Evolutionary conservation across 371 early-diverging fungal genomes (phyloP).

Genomic region (Sporodiniella umbellata): DNA sequence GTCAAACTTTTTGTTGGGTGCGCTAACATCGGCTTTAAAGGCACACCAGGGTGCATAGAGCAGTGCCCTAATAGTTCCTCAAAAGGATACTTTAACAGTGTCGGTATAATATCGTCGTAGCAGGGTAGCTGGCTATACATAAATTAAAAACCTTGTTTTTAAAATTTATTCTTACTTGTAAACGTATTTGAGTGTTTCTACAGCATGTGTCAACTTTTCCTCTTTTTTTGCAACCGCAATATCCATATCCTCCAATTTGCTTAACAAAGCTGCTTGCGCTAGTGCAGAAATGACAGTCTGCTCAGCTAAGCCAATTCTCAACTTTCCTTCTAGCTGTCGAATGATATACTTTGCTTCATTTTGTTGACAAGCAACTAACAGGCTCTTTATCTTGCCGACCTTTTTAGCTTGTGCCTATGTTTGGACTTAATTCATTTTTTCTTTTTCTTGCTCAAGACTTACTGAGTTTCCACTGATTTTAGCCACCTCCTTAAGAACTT

Average conservation of each 20-base stretch:
- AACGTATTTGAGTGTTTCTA: slow-evolving; percentile 81
- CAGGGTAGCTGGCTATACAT: slow-evolving; percentile 75
- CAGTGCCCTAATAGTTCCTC: slow-evolving; percentile 67
- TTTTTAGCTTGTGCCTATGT: slow-evolving; percentile 75
- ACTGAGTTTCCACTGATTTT: slow-evolving; percentile 74
- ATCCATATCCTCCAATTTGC: slow-evolving; percentile 37
- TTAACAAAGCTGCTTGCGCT: slow-evolving; percentile 74
- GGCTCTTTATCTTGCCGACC: slow-evolving; percentile 76
- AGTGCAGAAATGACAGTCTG: slow-evolving; percentile 89
- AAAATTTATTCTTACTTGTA: slow-evolving; percentile 65
- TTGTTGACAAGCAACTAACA: slow-evolving; percentile 82
- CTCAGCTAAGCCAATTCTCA: slow-evolving; percentile 97
- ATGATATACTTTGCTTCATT: slow-evolving; percentile 94
- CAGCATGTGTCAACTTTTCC: slow-evolving; percentile 63
- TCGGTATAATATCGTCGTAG: slow-evolving; percentile 88
- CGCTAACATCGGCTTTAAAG: slow-evolving; percentile 99
- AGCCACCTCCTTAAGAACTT: slow-evolving; percentile 86
- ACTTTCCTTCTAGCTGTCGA: slow-evolving; percentile 92
- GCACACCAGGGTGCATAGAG: slow-evolving; percentile 94
- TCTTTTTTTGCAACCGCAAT: slow-evolving; percentile 52
- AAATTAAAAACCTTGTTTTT: neutral
- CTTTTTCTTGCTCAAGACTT: slow-evolving; percentile 10
- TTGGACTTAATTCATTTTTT: neutral
- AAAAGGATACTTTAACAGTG: slow-evolving; percentile 76
- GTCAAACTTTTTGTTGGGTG: slow-evolving; percentile 96